These are phyloP conservation scores for Talaromyces islandicus DNA, from an alignment of 2,329 filamentous ascomycete genomes.

Conservation along the genomic window DNA sequence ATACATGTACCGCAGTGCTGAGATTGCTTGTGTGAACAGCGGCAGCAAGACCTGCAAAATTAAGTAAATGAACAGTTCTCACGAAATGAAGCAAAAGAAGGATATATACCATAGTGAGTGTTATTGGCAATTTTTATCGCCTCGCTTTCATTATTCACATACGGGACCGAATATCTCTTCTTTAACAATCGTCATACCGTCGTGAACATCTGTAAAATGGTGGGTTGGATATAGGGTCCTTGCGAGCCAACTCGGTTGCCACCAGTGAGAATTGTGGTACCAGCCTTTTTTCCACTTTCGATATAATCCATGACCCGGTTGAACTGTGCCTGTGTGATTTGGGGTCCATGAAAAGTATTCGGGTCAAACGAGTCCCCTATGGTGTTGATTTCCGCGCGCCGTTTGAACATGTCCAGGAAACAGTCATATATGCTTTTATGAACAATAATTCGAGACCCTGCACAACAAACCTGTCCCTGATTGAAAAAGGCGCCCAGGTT, in stretches of 20 bases:
- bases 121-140: conserved; percentile 66
- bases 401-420: conserved; percentile 65
- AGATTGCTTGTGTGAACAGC: conserved; percentile 1
- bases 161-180: conserved; percentile 73
- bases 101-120: conserved; percentile 57
- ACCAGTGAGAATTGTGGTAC: conserved; percentile 57
- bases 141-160: conserved; percentile 55
- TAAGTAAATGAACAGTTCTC: neutral
- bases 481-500: conserved; percentile 47
- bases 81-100: neutral
- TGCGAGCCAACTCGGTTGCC: conserved; percentile 65
- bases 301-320: conserved; percentile 71
- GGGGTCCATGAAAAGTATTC: conserved; percentile 76
- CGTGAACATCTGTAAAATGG: conserved; percentile 42
- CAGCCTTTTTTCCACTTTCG: conserved; percentile 56
- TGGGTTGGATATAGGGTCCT: conserved; percentile 81
- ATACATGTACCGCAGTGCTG: neutral
- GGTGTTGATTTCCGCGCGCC: conserved; percentile 62
- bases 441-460: conserved; percentile 51
- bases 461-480: conserved; percentile 50
- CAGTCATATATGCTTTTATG: conserved; percentile 48
- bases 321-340: conserved; percentile 73
- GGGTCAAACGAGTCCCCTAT: conserved; percentile 66
- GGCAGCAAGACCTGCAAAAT: neutral
- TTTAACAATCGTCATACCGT: conserved; percentile 58